Evolutionary conservation across 306 rosid genomes (phyloP).

Genomic region (Gillenia trifoliata): DNA sequence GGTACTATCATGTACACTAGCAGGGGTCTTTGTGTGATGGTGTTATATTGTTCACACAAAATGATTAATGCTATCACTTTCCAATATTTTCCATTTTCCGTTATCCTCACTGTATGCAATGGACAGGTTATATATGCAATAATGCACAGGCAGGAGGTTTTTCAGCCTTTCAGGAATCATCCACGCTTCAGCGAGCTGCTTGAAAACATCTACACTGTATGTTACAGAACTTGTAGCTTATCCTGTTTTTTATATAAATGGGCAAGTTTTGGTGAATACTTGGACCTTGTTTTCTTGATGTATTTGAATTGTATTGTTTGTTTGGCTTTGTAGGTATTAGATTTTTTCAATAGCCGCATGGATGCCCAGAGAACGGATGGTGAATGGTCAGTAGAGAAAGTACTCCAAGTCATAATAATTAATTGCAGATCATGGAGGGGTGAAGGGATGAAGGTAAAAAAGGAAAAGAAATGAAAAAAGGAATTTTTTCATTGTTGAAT

Average conservation of each 20-base stretch:
- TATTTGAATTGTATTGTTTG: slow-evolving; percentile 7
- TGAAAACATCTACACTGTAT: slow-evolving; percentile 87
- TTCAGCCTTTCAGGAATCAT: slow-evolving; percentile 93
- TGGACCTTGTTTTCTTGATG: slow-evolving; percentile 2
- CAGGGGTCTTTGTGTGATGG: not conserved
- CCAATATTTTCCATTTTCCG: slow-evolving; percentile 7
- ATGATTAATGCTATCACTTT: not conserved
- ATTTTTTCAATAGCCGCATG: slow-evolving; percentile 93
- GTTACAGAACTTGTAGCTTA: slow-evolving; percentile 20
- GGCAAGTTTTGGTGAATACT: slow-evolving; percentile 5
- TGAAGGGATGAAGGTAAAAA: slow-evolving; percentile 93
- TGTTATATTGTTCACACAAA: slow-evolving; percentile 14
- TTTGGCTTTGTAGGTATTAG: slow-evolving; percentile 66
- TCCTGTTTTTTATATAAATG: not conserved
- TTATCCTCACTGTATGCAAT: slow-evolving; percentile 12
- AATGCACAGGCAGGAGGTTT: slow-evolving; percentile 98
- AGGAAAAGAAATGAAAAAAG: not conserved
- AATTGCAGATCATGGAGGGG: slow-evolving; percentile 97
- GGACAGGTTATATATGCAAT: slow-evolving; percentile 88
- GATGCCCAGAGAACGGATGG: slow-evolving; percentile 80
- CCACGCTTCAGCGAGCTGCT: slow-evolving; percentile 92
- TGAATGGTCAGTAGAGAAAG: slow-evolving; percentile 92
- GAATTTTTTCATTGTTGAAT: slow-evolving; percentile 1
- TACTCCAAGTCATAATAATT: slow-evolving; percentile 79
- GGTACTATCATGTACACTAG: slow-evolving; percentile 42